These are phyloP conservation scores for Aspergillus terreus DNA, from an alignment of 2,329 filamentous ascomycete genomes.

Conservation along the genomic window DNA sequence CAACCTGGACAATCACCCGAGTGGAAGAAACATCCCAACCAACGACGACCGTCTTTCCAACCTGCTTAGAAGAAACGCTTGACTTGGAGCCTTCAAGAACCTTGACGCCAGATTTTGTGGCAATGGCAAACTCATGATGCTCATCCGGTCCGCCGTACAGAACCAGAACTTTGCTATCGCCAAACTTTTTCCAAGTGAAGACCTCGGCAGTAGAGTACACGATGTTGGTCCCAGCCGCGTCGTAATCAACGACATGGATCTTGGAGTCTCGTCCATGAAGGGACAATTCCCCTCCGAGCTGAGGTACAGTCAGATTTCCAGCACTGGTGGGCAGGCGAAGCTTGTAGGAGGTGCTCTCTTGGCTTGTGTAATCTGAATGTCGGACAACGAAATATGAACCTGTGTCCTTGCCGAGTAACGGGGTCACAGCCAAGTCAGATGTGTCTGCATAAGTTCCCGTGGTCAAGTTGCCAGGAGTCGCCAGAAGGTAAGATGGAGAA, in stretches of 20 bases:
- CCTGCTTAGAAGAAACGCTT: constrained; percentile 26
- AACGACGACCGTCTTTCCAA: constrained; percentile 26
- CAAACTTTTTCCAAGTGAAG: constrained; percentile 56
- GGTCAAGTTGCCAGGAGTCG: constrained; percentile 48
- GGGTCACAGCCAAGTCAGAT: constrained; percentile 57
- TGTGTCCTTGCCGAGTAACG: constrained; percentile 54
- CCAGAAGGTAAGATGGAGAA: constrained; percentile 65
- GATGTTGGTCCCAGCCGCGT: constrained; percentile 37
- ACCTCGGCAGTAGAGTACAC: constrained; percentile 44
- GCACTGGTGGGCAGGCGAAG: constrained; percentile 52
- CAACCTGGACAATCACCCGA: constrained; percentile 38
- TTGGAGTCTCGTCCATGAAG: constrained; percentile 44
- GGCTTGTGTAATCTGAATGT: constrained; percentile 62
- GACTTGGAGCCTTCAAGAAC: constrained; percentile 32
- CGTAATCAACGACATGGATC: constrained; percentile 41
- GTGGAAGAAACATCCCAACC: constrained; percentile 56
- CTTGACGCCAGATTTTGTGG: constrained; percentile 21
- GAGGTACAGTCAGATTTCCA: constrained; percentile 38
- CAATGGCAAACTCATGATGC: constrained; percentile 41
- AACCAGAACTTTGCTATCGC: constrained; percentile 48
- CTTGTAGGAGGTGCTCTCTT: constrained; percentile 57
- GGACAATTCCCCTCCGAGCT: constrained; percentile 36
- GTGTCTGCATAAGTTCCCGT: constrained; percentile 49
- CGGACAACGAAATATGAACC: constrained; percentile 60
- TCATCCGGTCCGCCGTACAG: constrained; percentile 39